Evolutionary conservation across 2,329 filamentous ascomycete genomes (phyloP).

Genomic region (Raffaelea albimanens): DNA sequence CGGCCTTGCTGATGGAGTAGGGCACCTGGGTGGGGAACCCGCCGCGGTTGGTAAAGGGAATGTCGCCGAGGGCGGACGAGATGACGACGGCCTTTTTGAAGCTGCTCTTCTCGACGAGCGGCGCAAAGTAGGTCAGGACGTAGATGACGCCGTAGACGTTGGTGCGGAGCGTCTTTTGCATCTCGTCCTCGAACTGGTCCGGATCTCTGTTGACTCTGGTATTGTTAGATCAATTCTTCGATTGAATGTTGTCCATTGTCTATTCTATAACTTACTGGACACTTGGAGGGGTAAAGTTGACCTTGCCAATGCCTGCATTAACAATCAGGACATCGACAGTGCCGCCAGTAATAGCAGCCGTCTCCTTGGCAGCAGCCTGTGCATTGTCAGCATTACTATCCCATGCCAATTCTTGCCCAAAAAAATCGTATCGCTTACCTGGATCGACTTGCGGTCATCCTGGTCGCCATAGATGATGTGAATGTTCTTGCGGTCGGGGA

Average conservation of each 20-base stretch:
- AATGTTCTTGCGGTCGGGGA: conserved; percentile 29
- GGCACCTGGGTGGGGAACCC: conserved; percentile 24
- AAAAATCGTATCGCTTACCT: too few species aligned
- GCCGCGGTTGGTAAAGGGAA: conserved; percentile 27
- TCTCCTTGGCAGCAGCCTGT: conserved; percentile 16
- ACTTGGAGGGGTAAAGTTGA: conserved; percentile 21
- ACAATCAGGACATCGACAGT: conserved; percentile 42
- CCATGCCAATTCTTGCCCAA: too few species aligned
- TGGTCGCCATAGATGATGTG: conserved; percentile 37
- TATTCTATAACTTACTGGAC: conserved; percentile 22
- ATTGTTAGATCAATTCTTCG: not conserved
- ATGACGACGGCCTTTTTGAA: conserved; percentile 46
- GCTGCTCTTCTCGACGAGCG: conserved; percentile 38
- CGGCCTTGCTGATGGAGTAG: conserved; percentile 43
- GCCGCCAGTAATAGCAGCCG: conserved; percentile 24
- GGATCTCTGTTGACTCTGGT: conserved; percentile 20
- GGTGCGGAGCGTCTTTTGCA: conserved; percentile 25
- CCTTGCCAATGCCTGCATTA: conserved; percentile 32
- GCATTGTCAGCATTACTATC: not conserved
- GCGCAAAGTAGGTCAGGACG: conserved; percentile 42
- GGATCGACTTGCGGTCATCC: conserved; percentile 26
- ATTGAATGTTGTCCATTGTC: not conserved
- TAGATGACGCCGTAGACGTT: conserved; percentile 45
- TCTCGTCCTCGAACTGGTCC: conserved; percentile 23
- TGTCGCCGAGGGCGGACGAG: conserved; percentile 37